Evolutionary conservation across 495 filamentous ascomycete genomes (phyloP).

Genomic region (Polyplosphaeria fusca): DNA sequence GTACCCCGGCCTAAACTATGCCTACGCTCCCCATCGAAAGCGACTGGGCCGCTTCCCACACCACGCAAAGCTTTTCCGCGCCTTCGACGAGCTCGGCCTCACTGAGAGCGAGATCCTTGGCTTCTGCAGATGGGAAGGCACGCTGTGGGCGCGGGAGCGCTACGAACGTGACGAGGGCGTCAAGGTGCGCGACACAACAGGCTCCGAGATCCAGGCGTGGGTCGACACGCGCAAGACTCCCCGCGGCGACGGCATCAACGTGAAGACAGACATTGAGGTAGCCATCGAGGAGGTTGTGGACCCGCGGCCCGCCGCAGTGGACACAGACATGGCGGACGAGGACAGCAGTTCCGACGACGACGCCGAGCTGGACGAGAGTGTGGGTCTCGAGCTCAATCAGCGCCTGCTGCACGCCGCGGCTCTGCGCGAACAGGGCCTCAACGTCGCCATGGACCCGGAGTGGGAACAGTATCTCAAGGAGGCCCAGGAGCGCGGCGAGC

Average conservation of each 20-base stretch:
- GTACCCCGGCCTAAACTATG: conserved; percentile 89
- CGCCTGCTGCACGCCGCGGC: conserved; percentile 67
- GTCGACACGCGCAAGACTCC: conserved; percentile 41
- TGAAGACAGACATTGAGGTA: conserved; percentile 35
- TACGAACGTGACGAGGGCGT: conserved; percentile 77
- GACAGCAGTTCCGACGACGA: conserved; percentile 58
- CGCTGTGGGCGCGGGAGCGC: conserved; percentile 78
- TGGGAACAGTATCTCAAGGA: conserved; percentile 88
- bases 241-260: conserved; percentile 27
- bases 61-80: conserved; percentile 77
- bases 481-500: conserved; percentile 58
- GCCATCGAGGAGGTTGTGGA: conserved; percentile 25
- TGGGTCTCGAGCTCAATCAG: conserved; percentile 68
- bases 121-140: conserved; percentile 92
- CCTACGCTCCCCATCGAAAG: conserved; percentile 73
- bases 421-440: conserved; percentile 59
- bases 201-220: conserved; percentile 59
- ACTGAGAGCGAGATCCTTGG: conserved; percentile 71
- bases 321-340: conserved; percentile 31
- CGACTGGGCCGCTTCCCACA: conserved; percentile 75
- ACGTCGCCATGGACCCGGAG: conserved; percentile 67
- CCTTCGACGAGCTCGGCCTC: conserved; percentile 74
- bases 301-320: background rate
- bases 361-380: conserved; percentile 45
- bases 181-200: conserved; percentile 73